Conservation (phyloP, 257 asterid genomes). For the Petrea volubilis region DNA sequence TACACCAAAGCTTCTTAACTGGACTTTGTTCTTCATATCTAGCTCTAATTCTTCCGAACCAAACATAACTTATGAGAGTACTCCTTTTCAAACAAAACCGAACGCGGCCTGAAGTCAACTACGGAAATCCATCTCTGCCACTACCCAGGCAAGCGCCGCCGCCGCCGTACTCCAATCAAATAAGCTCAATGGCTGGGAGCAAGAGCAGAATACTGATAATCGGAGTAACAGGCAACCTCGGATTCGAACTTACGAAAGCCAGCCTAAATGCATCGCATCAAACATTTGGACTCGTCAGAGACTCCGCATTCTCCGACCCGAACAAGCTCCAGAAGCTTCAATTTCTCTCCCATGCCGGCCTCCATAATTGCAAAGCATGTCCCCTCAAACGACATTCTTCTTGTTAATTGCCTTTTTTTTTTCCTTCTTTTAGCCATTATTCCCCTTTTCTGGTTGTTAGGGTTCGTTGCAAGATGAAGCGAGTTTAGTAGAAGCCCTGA, state of each 20-base stretch:
- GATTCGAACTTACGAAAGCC: conserved; percentile 79
- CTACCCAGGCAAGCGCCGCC: conserved; percentile 4
- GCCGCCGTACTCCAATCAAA: background rate
- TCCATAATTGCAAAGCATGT: conserved; percentile 52
- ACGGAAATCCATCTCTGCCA: background rate
- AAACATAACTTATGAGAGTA: background rate
- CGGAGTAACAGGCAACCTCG: conserved; percentile 84
- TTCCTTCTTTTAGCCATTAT: background rate
- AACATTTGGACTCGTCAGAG: conserved; percentile 82
- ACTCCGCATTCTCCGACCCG: conserved; percentile 69
- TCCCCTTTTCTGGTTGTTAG: conserved; percentile 24
- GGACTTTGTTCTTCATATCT: no score
- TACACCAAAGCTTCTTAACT: no score
- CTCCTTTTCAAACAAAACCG: background rate
- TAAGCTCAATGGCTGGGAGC: conserved; percentile 32
- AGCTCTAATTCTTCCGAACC: no score
- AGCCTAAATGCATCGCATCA: conserved; percentile 67
- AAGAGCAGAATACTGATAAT: conserved; percentile 69
- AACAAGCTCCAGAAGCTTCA: conserved; percentile 52
- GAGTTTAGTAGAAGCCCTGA: conserved; percentile 53
- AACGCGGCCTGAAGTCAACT: background rate
- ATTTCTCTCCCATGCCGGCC: conserved; percentile 53
- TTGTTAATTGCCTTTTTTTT: background rate
- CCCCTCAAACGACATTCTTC: background rate
- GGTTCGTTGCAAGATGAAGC: conserved; percentile 85